These are phyloP conservation scores for Podospora tetraspora DNA, from an alignment of 495 filamentous ascomycete genomes.

Conservation along the genomic window DNA sequence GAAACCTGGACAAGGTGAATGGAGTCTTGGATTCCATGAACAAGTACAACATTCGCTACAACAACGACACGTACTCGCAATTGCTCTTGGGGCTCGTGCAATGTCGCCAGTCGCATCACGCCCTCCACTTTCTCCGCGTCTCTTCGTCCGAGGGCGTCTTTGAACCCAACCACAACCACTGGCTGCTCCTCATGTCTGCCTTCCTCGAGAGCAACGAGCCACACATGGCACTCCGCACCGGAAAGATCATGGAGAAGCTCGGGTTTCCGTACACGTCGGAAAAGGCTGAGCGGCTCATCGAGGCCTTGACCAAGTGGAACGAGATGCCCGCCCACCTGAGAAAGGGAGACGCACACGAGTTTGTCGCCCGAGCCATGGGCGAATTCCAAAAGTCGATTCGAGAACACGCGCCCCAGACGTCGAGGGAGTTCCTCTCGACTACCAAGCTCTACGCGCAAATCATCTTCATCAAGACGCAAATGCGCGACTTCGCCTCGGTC, in stretches of 20 bases:
- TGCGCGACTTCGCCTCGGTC: conserved; percentile 50
- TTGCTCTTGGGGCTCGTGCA: conserved; percentile 65
- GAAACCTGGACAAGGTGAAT: conserved; percentile 57
- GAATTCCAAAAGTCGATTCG: conserved; percentile 18
- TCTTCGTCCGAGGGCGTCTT: conserved; percentile 53
- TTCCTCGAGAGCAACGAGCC: conserved; percentile 36
- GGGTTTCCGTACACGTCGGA: conserved; percentile 28
- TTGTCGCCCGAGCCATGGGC: conserved; percentile 27
- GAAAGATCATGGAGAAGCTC: conserved; percentile 31
- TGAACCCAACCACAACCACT: conserved; percentile 60
- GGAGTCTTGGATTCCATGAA: conserved; percentile 61
- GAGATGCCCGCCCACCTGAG: conserved; percentile 18
- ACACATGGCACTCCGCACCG: conserved; percentile 26
- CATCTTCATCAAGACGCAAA: conserved; percentile 56
- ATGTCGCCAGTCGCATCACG: conserved; percentile 56
- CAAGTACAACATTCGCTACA: conserved; percentile 48
- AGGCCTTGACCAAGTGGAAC: conserved; percentile 32
- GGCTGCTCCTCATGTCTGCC: conserved; percentile 28
- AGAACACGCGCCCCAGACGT: neutral
- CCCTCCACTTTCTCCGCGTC: conserved; percentile 56
- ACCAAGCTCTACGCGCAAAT: conserved; percentile 50
- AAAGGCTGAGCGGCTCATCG: conserved; percentile 31
- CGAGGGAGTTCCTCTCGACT: conserved; percentile 21
- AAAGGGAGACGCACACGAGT: conserved; percentile 16
- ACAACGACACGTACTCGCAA: conserved; percentile 67